phyloP scores from a whole-genome alignment of 148 eudicot genomes.

The Vaccinium corymbosum region DNA sequence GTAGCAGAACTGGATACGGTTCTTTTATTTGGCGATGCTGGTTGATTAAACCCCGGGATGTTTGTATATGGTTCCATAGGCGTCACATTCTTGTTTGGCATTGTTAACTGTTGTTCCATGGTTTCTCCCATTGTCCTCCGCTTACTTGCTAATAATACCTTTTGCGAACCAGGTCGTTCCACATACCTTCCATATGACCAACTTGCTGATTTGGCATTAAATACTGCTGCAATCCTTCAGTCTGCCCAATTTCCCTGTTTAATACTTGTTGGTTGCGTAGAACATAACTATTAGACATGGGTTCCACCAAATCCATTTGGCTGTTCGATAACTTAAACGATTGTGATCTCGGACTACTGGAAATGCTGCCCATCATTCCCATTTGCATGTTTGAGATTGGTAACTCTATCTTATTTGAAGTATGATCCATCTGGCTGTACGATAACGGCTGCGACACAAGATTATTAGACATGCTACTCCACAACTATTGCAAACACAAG shows the following conservation, averaged over 20 bases:
- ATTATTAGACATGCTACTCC: constrained; percentile 43
- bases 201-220: constrained; percentile 25
- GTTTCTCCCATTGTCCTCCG: constrained; percentile 54
- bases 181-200: constrained; percentile 20
- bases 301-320: constrained; percentile 27
- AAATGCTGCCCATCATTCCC: constrained; percentile 35
- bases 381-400: constrained; percentile 33
- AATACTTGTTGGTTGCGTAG: constrained; percentile 26
- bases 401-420: constrained; percentile 35
- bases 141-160: constrained; percentile 39
- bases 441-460: constrained; percentile 43
- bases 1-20: constrained; percentile 23
- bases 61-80: constrained; percentile 25
- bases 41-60: constrained; percentile 25
- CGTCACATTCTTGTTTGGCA: constrained; percentile 36
- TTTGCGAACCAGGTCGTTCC: constrained; percentile 28
- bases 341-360: constrained; percentile 26
- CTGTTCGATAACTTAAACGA: constrained; percentile 36
- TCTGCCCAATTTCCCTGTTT: constrained; percentile 21
- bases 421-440: constrained; percentile 39
- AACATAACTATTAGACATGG: constrained; percentile 23
- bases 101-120: constrained; percentile 25
- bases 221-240: constrained; percentile 25
- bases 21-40: constrained; percentile 26
- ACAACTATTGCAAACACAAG: constrained; percentile 1